phyloP scores from a whole-genome alignment of 2,329 filamentous ascomycete genomes.

The Pseudophaeomoniella oleicola region DNA sequence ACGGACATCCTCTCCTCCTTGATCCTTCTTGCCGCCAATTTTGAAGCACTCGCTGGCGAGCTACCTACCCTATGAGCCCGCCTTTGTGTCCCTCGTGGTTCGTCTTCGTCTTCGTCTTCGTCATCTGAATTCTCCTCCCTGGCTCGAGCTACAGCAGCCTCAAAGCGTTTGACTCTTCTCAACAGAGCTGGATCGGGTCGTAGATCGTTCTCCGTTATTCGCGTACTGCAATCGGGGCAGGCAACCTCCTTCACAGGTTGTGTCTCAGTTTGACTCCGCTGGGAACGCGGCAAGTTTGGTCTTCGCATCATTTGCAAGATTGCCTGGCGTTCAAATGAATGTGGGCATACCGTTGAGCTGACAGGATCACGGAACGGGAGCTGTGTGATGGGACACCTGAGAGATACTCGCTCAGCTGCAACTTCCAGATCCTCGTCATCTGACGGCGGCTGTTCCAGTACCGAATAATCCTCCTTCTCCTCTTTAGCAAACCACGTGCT shows the following conservation, averaged over 20 bases:
- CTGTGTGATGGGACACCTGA: slow-evolving; percentile 34
- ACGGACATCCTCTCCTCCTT: not conserved
- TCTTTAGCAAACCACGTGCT: slow-evolving; percentile 48
- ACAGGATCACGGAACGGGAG: slow-evolving; percentile 29
- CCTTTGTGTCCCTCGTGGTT: not conserved
- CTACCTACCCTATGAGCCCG: not conserved
- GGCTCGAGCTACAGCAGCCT: slow-evolving; percentile 14
- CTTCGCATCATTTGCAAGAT: slow-evolving; percentile 28
- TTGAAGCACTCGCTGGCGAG: not conserved
- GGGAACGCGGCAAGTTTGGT: slow-evolving; percentile 8
- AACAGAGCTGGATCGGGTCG: slow-evolving; percentile 23
- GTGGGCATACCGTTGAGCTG: slow-evolving; percentile 32
- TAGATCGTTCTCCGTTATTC: slow-evolving; percentile 23
- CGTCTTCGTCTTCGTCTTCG: slow-evolving; percentile 11
- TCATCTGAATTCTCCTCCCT: slow-evolving; percentile 18
- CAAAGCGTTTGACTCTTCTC: slow-evolving; percentile 21
- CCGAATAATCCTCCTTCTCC: slow-evolving; percentile 6
- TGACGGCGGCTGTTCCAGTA: slow-evolving; percentile 12
- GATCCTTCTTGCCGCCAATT: not conserved
- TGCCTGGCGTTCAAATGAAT: slow-evolving; percentile 32
- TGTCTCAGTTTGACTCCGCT: not conserved
- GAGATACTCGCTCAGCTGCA: slow-evolving; percentile 26
- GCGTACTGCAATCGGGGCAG: slow-evolving; percentile 26
- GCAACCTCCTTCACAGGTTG: slow-evolving; percentile 12
- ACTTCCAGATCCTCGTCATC: slow-evolving; percentile 31